Evolutionary conservation across 768 basidiomycete species (phyloP), one percentile per base, ranked within the genome.

Genomic region (Asterophora parasitica): DNA sequence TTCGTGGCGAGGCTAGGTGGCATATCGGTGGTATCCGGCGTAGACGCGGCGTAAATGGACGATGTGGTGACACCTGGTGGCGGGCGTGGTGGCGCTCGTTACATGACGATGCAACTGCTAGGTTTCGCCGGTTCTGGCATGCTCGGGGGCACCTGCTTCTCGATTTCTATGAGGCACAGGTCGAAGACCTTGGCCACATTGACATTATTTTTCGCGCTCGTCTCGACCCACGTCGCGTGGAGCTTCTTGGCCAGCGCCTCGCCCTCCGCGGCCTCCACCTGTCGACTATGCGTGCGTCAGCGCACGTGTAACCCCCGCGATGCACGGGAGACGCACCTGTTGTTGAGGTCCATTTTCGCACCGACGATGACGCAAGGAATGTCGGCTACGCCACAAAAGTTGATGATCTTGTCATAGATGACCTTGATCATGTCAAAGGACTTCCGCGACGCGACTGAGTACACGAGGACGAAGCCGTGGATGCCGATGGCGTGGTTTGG

Each of bases 351-450:
- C 19, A 73, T 73, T 73, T 95, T 95, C 60, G 92, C 82, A 31
- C 92, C 93, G 48, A 94, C 92, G 49, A 95, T 83, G 33, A 96
- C 90, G 65, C 91, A 91, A 11, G 92, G 91, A 51, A 96, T 84
- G 49, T 81, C 78, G 48, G 79, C 79, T 50, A 83, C 74, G 47
- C 92, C 92, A 54, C 85, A 85, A 61, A 86, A 94, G 66, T 89
- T 81, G 57, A 89, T 67, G 55, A 97, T 90, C 72, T 94, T 95
- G 77, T 96, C 88, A 61, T 95, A 87, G 42, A 96, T 79, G 61
- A 86, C 82, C 57, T 85, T 79, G 56, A 94, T 76, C 88, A 95
- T 92, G 51, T 96, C 85, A 70, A 94, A 94, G 2, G 88, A 91
- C 58, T 82, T 81, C 51, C 86, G 77, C 11, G 85, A 88, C 2